A percentile compares a stretch with the other conserved stretches of the same genome.
Conservation (phyloP, 805 yeast genomes). For the Spathaspora boniae region DNA sequence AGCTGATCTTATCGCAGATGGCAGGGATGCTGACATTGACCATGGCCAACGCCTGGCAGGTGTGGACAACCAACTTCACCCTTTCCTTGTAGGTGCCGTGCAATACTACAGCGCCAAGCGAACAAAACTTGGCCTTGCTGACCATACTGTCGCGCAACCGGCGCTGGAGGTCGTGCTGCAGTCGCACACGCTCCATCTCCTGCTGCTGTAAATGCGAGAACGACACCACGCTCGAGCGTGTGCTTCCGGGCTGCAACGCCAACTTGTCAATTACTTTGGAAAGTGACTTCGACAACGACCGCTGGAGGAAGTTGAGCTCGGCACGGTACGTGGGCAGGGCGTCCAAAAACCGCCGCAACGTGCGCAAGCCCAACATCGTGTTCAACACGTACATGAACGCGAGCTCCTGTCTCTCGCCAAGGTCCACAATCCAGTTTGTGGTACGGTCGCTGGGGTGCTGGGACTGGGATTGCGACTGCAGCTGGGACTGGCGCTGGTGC, state of each 20-base stretch:
- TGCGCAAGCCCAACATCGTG: constrained; percentile 17
- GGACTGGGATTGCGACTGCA: no score
- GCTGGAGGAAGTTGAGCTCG: constrained; percentile 16
- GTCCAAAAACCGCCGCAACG: constrained; percentile 15
- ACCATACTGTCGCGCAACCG: neutral
- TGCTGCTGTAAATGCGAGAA: constrained; percentile 9
- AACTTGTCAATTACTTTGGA: constrained; percentile 22
- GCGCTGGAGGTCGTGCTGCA: neutral
- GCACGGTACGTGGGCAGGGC: constrained; percentile 13
- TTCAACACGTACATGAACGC: constrained; percentile 26
- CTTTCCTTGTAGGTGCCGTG: constrained; percentile 32
- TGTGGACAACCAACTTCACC: constrained; percentile 16
- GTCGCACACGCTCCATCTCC: constrained; percentile 4
- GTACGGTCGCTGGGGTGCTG: no score
- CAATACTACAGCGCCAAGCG: constrained; percentile 19
- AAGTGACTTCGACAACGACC: constrained; percentile 18
- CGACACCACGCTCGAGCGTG: constrained; percentile 18
- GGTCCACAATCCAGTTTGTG: constrained; percentile 4
- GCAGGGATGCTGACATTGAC: neutral
- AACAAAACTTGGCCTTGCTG: constrained; percentile 5
- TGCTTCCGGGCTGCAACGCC: constrained; percentile 20
- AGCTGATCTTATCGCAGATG: neutral
- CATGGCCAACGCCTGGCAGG: constrained; percentile 15
- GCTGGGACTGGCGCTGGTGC: no score
- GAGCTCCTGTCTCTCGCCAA: constrained; percentile 26